phyloP scores from a whole-genome alignment of 2,329 filamentous ascomycete species.

The Sphaerostilbella broomeana region DNA sequence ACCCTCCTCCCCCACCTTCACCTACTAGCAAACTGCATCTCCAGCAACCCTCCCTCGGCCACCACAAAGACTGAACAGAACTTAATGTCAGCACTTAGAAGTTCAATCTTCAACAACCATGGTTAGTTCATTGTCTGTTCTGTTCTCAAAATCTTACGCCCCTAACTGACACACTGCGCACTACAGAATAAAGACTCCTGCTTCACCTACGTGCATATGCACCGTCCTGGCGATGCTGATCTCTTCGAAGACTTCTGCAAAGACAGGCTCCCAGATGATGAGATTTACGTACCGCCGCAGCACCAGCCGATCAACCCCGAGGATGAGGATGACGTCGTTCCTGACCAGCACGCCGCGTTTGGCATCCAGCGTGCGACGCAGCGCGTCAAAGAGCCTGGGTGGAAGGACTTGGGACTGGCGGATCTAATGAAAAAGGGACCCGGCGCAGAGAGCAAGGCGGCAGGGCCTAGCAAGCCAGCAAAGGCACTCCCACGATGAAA shows the following conservation, averaged over 20 bases:
- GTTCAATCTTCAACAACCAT: too few relatives aligned
- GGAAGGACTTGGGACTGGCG: slow-evolving; percentile 71
- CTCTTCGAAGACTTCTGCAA: slow-evolving; percentile 72
- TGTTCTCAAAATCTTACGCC: too few relatives aligned
- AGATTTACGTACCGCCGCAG: slow-evolving; percentile 73
- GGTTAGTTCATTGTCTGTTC: too few relatives aligned
- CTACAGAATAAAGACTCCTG: slow-evolving; percentile 64
- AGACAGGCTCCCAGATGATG: slow-evolving; percentile 65
- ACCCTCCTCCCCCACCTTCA: too few relatives aligned
- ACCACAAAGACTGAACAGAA: too few relatives aligned
- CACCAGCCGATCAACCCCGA: slow-evolving; percentile 80
- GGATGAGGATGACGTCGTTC: slow-evolving; percentile 82
- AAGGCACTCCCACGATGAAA: slow-evolving; percentile 21
- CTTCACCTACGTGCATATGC: slow-evolving; percentile 72
- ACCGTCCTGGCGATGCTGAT: slow-evolving; percentile 64
- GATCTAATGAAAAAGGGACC: slow-evolving; percentile 63
- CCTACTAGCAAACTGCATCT: too few relatives aligned
- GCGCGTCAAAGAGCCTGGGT: slow-evolving; percentile 61
- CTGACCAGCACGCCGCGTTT: slow-evolving; percentile 82
- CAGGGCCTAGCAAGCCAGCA: slow-evolving; percentile 5
- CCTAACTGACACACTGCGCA: too few relatives aligned
- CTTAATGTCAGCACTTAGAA: too few relatives aligned
- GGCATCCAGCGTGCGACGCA: slow-evolving; percentile 78
- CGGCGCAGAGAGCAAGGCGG: slow-evolving; percentile 12
- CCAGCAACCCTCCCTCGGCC: too few relatives aligned